These are phyloP conservation scores for Tricholomella constricta DNA, from an alignment of 768 basidiomycete species.

Conservation along the genomic window DNA sequence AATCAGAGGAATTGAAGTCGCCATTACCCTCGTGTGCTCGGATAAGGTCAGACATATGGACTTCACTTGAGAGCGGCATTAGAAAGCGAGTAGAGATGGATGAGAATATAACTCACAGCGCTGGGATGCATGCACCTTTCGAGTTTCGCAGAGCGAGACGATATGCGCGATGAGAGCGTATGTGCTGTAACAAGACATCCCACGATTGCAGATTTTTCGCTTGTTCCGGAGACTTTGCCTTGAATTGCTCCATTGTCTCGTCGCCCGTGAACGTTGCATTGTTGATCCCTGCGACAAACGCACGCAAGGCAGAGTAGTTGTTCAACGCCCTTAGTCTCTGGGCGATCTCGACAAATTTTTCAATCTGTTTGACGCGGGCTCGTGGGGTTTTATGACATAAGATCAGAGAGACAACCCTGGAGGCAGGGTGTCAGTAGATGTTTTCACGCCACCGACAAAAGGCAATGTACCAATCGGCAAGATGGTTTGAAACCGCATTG, in stretches of 20 bases:
- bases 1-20: constrained; percentile 66
- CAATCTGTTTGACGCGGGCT: constrained; percentile 77
- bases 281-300: constrained; percentile 93
- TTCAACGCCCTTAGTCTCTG: constrained; percentile 77
- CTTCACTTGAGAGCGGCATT: constrained; percentile 61
- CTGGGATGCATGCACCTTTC: constrained; percentile 86
- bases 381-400: constrained; percentile 82
- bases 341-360: constrained; percentile 87
- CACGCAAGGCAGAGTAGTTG: constrained; percentile 92
- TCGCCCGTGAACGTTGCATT: constrained; percentile 78
- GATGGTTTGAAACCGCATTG: constrained; percentile 76
- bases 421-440: constrained; percentile 5
- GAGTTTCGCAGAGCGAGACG: constrained; percentile 85
- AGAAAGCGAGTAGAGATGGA: constrained; percentile 8
- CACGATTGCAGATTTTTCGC: constrained; percentile 81
- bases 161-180: constrained; percentile 87
- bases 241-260: constrained; percentile 75
- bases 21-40: constrained; percentile 84
- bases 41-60: constrained; percentile 88
- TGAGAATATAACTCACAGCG: constrained; percentile 51
- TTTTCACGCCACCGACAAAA: not conserved
- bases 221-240: constrained; percentile 60
- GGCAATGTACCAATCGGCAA: constrained; percentile 73
- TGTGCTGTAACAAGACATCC: constrained; percentile 81
- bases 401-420: constrained; percentile 89